Conservation (phyloP, 495 filamentous ascomycete genomes). For the Talaromyces stipitatus region DNA sequence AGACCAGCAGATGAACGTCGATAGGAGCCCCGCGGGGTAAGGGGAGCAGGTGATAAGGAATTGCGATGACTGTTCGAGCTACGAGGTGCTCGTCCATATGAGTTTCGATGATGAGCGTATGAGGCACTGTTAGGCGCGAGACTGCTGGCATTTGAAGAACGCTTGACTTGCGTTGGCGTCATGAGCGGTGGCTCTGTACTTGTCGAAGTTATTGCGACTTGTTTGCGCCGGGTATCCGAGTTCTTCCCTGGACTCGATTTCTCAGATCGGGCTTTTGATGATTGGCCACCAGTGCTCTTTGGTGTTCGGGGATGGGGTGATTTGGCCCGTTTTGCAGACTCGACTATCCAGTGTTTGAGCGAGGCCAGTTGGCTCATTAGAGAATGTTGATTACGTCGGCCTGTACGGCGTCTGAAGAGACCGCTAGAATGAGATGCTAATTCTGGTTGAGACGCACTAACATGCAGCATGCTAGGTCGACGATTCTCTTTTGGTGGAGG, state of each 20-base stretch:
- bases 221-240: slow-evolving; percentile 29
- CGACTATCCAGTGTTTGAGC: slow-evolving; percentile 82
- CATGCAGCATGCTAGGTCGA: slow-evolving; percentile 70
- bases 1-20: slow-evolving; percentile 68
- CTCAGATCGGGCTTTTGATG: slow-evolving; percentile 34
- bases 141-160: slow-evolving; percentile 37
- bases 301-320: slow-evolving; percentile 46
- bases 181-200: slow-evolving; percentile 19
- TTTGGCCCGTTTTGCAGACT: slow-evolving; percentile 65
- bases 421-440: slow-evolving; percentile 48
- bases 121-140: slow-evolving; percentile 39
- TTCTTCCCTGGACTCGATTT: slow-evolving; percentile 36
- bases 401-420: slow-evolving; percentile 43
- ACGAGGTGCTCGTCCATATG: slow-evolving; percentile 40
- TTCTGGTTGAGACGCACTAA: slow-evolving; percentile 66
- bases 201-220: slow-evolving; percentile 12
- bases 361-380: slow-evolving; percentile 73
- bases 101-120: slow-evolving; percentile 37
- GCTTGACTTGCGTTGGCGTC: slow-evolving; percentile 34
- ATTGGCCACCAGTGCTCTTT: slow-evolving; percentile 14
- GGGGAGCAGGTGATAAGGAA: slow-evolving; percentile 80
- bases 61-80: slow-evolving; percentile 61
- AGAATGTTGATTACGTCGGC: slow-evolving; percentile 57
- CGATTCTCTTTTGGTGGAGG: slow-evolving; percentile 80
- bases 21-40: slow-evolving; percentile 81